Percentiles rank a stretch among this genome's conserved stretches.
These are phyloP conservation scores for Sporisorium reilianum DNA, from an alignment of 1,284 basidiomycete genomes.

Conservation along the genomic window DNA sequence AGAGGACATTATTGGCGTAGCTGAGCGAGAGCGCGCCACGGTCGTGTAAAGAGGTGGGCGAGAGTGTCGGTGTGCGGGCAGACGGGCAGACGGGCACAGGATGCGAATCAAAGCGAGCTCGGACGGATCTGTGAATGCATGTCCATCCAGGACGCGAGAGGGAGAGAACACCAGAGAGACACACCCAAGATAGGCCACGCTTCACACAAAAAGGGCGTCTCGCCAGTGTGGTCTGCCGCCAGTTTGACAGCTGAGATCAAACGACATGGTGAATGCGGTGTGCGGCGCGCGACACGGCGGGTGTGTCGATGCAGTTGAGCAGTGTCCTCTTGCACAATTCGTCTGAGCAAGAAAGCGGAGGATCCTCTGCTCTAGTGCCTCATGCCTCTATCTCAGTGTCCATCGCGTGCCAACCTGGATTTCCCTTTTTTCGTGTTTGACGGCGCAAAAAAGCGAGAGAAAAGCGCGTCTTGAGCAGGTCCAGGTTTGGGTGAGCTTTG, in stretches of 20 bases:
- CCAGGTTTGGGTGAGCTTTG: neutral
- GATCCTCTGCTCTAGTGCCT: conserved; percentile 18
- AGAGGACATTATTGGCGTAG: too few relatives aligned
- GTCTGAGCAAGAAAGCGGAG: neutral
- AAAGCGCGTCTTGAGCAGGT: conserved; percentile 18
- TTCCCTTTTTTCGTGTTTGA: neutral
- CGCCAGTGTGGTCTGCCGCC: conserved; percentile 9
- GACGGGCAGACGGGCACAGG: neutral
- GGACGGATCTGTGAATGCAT: neutral
- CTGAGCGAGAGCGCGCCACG: conserved; percentile 5
- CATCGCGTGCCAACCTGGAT: conserved; percentile 14
- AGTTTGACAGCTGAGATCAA: conserved; percentile 28
- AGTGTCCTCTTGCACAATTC: conserved; percentile 5
- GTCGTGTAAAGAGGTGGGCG: conserved; percentile 21
- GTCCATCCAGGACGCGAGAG: neutral
- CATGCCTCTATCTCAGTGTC: neutral
- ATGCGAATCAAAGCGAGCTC: too few relatives aligned
- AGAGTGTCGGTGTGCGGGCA: neutral
- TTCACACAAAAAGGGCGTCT: neutral
- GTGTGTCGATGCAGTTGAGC: conserved; percentile 8
- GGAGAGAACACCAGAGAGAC: too few relatives aligned
- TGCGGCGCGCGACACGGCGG: too few relatives aligned
- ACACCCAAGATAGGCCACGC: neutral
- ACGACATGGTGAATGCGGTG: neutral
- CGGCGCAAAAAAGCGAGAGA: neutral